Evolutionary conservation across 2,329 filamentous ascomycete genomes (phyloP).

Genomic region (Hirsutella thompsonii): DNA sequence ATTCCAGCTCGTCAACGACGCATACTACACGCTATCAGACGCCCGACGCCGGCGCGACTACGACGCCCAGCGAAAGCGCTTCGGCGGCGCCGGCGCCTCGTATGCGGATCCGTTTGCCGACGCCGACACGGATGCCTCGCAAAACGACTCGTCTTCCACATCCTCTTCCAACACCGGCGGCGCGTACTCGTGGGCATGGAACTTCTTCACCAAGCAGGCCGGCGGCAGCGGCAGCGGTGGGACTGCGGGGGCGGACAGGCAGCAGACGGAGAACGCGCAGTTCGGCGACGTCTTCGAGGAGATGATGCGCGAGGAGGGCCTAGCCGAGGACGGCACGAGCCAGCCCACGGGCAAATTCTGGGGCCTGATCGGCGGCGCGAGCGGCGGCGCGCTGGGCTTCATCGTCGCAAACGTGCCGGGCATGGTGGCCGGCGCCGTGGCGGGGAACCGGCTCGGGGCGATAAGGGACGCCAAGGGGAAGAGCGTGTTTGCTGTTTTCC

Average conservation of each 20-base stretch:
- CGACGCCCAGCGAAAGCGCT: conserved; percentile 47
- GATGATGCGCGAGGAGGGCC: conserved; percentile 76
- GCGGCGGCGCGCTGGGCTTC: conserved; percentile 83
- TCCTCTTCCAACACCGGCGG: conserved; percentile 20
- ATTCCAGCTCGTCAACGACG: conserved; percentile 87
- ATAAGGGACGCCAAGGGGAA: conserved; percentile 84
- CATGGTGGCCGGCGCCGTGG: conserved; percentile 77
- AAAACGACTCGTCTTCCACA: not conserved
- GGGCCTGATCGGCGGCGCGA: conserved; percentile 71
- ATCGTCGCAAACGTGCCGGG: conserved; percentile 91
- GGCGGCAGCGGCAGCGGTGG: conserved; percentile 14
- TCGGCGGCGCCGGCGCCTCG: conserved; percentile 4
- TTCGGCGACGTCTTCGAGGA: conserved; percentile 84
- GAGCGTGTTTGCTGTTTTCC: conserved; percentile 87
- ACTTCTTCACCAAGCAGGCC: conserved; percentile 35
- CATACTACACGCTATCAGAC: conserved; percentile 86
- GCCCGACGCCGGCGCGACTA: conserved; percentile 66
- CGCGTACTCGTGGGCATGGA: conserved; percentile 68
- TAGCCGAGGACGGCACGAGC: conserved; percentile 57
- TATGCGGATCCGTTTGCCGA: conserved; percentile 31
- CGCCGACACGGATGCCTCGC: conserved; percentile 19
- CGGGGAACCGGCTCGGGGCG: conserved; percentile 82
- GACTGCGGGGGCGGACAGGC: conserved; percentile 17
- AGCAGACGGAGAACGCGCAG: conserved; percentile 59
- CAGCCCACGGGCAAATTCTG: conserved; percentile 65